Base-by-base conservation (phyloP, 192 early-diverging fungal genomes). In the Linnemannia exigua region DNA sequence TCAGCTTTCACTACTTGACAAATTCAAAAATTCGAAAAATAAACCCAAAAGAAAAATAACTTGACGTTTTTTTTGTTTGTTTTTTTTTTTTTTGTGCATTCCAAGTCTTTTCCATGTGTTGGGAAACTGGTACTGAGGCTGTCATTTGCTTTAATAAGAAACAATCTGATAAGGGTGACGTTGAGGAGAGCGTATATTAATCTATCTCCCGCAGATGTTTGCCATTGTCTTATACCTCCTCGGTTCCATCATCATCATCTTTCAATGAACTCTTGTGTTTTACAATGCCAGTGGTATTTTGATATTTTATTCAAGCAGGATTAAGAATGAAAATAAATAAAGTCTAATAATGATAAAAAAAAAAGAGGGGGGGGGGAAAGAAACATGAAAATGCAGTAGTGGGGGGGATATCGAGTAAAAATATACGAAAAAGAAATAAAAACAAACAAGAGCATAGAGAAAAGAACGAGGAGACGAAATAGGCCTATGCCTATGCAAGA, bases 401-500 rank as follows among this genome's bases (percentile, higher is more conserved):
- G 58, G 28, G 70, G 28, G 70, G 14, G 46, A 44, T 41, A 72
- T 36, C 44, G 46, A 72, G 28, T 9, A 25, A n/a, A 9, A 38
- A 19, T 38, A 16, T n/a, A 33, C 6, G 22, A 20, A 22, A 69
- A 31, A 41, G 7, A 84, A 70, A 77, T 66, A 77, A 75, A 68
- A 69, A 75, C 46, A 69, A 67, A 63, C 75, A 77, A 28, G 66
- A 41, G 46, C 67, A 75, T 3, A 75, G n/a, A 79, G 54, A 36
- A 38, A 78, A 76, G 6, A 52, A 33, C 54, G 61, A 41, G 16
- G 28, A 54, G 52, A 69, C 5, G 28, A 72, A 68, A 75, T 25
- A 50, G 37, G 25, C 41, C 9, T 25, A 72, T 74, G 38, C 41
- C 58, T 61, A 81, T 77, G 77, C 67, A 22, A 83, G 77, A 52